Evolutionary conservation across 2,329 filamentous ascomycete genomes (phyloP), one percentile per base, ranked within the genome.

Genomic region (Neopestalotiopsis sp.): DNA sequence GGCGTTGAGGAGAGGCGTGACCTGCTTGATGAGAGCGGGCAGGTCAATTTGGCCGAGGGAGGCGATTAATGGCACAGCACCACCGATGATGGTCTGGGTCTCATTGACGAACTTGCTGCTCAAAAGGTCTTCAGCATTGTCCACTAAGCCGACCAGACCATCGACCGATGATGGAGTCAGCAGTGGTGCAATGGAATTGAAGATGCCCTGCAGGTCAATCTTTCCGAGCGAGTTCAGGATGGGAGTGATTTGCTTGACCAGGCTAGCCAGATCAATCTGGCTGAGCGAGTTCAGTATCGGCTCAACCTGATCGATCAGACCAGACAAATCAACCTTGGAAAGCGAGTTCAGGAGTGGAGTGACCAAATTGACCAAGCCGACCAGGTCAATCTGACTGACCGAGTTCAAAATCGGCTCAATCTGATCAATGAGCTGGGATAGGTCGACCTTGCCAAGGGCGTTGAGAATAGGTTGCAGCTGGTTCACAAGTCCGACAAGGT

Each of bases 71-170:
- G 81, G 81, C 82, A 77, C 49, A 3, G 64, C 64, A 6, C 64
- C 64, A 24, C 53, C 64, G 20, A 66, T 66, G 24, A 82, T 77
- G 0, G 77, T 80, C 9, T 82, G 79, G 0, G 81, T 84, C 61
- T 82, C 76, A 64, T 82, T 81, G 72, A 83, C 81, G 61, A 83
- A 83, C 13, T 77, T 76, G 61, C 68, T 67, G 0, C 77, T 82
- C 32, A 83, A 76, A 1, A 83, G 74, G n/a, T 77, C 73, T 67
- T 82, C 80, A 0, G 80, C 81, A 57, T 82, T 83, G 24, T 71
- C 75, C 1, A 81, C 73, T 0, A 81, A 74, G 3, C 80, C 79
- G 1, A 81, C 70, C 5, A 83, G 69, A 5, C 80, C 81, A 67
- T 77, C 73, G 7, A 83, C 71, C 0, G 76, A 78, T 13, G 75